Evolutionary conservation across 2,329 filamentous ascomycete species (phyloP).

Genomic region (Huntiella bhutanensis): DNA sequence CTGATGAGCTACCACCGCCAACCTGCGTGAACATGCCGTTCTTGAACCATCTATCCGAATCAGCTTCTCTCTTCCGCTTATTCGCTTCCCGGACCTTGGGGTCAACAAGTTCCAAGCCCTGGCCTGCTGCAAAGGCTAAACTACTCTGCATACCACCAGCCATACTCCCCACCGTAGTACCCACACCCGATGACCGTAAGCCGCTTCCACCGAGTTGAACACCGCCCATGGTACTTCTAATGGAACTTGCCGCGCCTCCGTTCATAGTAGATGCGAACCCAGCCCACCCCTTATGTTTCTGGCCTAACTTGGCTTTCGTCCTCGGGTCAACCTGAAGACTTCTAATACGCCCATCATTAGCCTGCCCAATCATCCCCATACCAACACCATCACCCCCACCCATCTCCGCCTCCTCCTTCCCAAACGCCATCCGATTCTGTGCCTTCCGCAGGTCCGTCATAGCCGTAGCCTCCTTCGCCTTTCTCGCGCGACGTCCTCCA

Average conservation of each 20-base stretch:
- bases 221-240: constrained; percentile 26
- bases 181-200: constrained; percentile 64
- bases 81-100: constrained; percentile 79
- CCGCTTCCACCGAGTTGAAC: constrained; percentile 39
- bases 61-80: constrained; percentile 75
- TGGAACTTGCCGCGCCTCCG: constrained; percentile 51
- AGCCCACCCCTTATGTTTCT: constrained; percentile 94
- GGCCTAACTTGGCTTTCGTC: constrained; percentile 79
- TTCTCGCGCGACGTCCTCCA: constrained; percentile 72
- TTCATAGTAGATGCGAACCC: constrained; percentile 64
- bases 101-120: constrained; percentile 87
- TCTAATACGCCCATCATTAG: constrained; percentile 75
- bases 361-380: constrained; percentile 84
- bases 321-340: constrained; percentile 79
- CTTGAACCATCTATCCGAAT: constrained; percentile 93
- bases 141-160: constrained; percentile 58
- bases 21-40: constrained; percentile 93
- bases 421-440: constrained; percentile 90
- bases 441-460: constrained; percentile 95
- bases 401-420: constrained; percentile 84
- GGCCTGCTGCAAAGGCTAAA: constrained; percentile 83
- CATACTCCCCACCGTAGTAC: constrained; percentile 40
- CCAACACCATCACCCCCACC: constrained; percentile 79
- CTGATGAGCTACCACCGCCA: constrained; percentile 19
- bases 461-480: constrained; percentile 89